These are phyloP conservation scores for Mucor piriformis DNA, from an alignment of 371 early-diverging fungal species.

Conservation along the genomic window DNA sequence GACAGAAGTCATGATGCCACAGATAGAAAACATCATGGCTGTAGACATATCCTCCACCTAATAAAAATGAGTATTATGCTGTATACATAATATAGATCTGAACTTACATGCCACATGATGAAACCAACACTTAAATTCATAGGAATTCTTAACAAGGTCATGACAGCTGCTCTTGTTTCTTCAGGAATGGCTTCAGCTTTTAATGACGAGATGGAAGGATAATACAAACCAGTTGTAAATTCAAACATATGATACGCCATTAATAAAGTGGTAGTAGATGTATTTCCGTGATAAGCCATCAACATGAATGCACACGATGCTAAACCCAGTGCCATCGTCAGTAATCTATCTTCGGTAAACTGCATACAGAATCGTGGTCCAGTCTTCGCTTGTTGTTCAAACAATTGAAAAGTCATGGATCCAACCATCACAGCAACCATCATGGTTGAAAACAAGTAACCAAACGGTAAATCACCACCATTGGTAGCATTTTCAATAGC, in stretches of 20 bases:
- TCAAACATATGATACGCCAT: slow-evolving; percentile 62
- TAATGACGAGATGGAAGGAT: slow-evolving; percentile 71
- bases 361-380: slow-evolving; percentile 8
- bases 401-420: slow-evolving; percentile 62
- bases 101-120: slow-evolving; percentile 55
- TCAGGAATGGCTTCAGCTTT: slow-evolving; percentile 74
- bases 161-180: slow-evolving; percentile 73
- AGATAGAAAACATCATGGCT: slow-evolving; percentile 24
- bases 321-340: slow-evolving; percentile 33
- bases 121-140: slow-evolving; percentile 78
- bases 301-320: slow-evolving; percentile 40
- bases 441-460: slow-evolving; percentile 70
- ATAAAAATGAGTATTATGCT: too few relatives aligned
- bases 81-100: background rate
- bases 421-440: slow-evolving; percentile 81
- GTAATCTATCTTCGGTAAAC: slow-evolving; percentile 29
- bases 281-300: slow-evolving; percentile 35
- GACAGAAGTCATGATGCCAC: slow-evolving; percentile 27
- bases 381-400: slow-evolving; percentile 30
- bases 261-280: slow-evolving; percentile 36
- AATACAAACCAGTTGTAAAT: slow-evolving; percentile 75
- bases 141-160: slow-evolving; percentile 78
- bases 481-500: slow-evolving; percentile 55
- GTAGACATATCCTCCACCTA: slow-evolving; percentile 26
- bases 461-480: slow-evolving; percentile 44